Evolutionary conservation across 2,329 filamentous ascomycete species (phyloP), one percentile per base, ranked within the genome.

Genomic region (Fusarium gaditjirri): DNA sequence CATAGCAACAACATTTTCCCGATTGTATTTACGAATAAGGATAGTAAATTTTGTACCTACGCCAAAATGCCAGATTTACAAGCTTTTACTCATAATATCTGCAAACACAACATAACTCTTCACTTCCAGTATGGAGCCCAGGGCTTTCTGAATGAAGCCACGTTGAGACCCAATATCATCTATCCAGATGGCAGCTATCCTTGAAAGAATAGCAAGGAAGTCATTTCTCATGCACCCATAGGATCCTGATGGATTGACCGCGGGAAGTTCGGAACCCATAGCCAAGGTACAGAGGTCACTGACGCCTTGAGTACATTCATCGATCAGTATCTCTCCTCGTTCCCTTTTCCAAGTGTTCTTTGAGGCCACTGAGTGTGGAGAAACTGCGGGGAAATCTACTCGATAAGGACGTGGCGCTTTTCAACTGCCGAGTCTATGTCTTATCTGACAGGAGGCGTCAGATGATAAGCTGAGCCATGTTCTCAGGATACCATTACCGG

Each of bases 351-450:
- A 33, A 33, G 13, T 3, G 12, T 5, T 23, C 19, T 33, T 23
- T 13, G 16, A 25, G 9, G 12, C 1, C 11, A 27, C 21, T 9
- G 0, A 6, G 1, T 38, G 49, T 39, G 49, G 33, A n/a, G 49
- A n/a, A 53, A 53, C 10, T 53, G 49, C 11, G 49, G 49, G 27
- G 33, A 53, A n/a, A 8, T 17, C 13, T 25, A 6, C 33, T 4
- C 38, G 33, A 53, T 53, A 53, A 53, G 49, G 19, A n/a, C 0
- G 13, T n/a, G 0, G 49, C 21, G 49, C 31, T 25, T 8, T 21
- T 39, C 13, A 53, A 53, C 36, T 53, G 49, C 49, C 49, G 49
- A 13, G 7, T 19, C 33, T 53, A 53, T 27, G 23, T 36, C 49
- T 52, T 52, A 52, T 52, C 49, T 52, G 33, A 38, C 31, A n/a